These are phyloP conservation scores for Byssoonygena ceratinophila DNA, from an alignment of 2,329 filamentous ascomycete species.

Conservation along the genomic window DNA sequence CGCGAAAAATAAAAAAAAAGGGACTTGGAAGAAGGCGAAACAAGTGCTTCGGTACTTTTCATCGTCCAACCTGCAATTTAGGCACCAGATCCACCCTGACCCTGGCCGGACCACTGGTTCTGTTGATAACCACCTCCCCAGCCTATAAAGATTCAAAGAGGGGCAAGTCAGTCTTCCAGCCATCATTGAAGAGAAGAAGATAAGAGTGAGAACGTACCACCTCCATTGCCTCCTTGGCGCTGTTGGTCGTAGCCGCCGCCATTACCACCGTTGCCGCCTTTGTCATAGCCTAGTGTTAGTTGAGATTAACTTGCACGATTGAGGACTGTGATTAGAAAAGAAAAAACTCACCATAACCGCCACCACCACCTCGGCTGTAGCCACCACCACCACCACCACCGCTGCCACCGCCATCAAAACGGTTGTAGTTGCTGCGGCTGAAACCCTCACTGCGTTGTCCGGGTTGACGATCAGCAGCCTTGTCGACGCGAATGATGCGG, in stretches of 20 bases:
- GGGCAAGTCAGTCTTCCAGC: background rate
- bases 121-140: conserved; percentile 15
- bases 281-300: conserved; percentile 6
- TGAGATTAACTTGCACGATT: background rate
- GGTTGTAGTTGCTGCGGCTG: conserved; percentile 39
- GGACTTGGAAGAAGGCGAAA: background rate
- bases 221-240: conserved; percentile 23
- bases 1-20: background rate
- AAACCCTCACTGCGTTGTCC: conserved; percentile 48
- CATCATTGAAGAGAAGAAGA: background rate
- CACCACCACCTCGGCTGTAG: conserved; percentile 26
- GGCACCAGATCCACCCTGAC: conserved; percentile 12
- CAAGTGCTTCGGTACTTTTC: background rate
- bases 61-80: background rate
- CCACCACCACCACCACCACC: conserved; percentile 27
- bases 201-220: conserved; percentile 1
- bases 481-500: conserved; percentile 87
- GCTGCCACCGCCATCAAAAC: conserved; percentile 29
- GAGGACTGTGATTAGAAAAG: background rate
- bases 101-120: conserved; percentile 12
- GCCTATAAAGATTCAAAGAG: background rate
- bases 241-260: too few relatives aligned
- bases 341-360: conserved; percentile 27
- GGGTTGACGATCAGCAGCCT: conserved; percentile 66
- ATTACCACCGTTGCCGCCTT: conserved; percentile 19